Base-by-base conservation (phyloP, 495 filamentous ascomycete genomes). In the Thozetella sp. region DNA sequence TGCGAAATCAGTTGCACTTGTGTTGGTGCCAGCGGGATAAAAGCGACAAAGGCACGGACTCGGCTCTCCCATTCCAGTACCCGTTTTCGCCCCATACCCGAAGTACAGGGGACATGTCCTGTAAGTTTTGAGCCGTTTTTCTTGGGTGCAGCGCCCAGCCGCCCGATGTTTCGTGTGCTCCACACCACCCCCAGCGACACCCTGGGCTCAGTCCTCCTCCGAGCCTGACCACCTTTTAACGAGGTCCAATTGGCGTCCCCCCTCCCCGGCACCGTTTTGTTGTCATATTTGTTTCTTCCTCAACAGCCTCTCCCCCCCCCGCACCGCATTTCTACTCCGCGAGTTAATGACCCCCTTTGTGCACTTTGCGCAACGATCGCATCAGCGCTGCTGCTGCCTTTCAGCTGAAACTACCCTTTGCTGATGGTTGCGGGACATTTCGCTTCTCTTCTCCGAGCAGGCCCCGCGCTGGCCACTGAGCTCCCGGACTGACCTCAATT, bases 161-260 rank as follows among this genome's bases (percentile, higher is more conserved):
- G 43, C 43, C 43, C 43, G 43, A 48, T 48, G 43, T 48, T 48
- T 48, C 43, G 43, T 48, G 3, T 20, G 43, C 43, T 48, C 43
- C 43, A 48, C 43, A 11, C 43, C 10, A 10, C 43, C 43, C 12
- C 6, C 43, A 48, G 11, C 43, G n/a, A 48, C n/a, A 20, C 9
- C 43, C 43, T 48, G 43, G n/a, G 43, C 43, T 10, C 43, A 48
- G 43, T 9, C 43, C n/a, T 48, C n/a, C n/a, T n/a, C n/a, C n/a
- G n/a, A n/a, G n/a, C 43, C 43, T 48, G 43, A 20, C 43, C 30
- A 37, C 43, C n/a, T 48, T 20, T 48, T n/a, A 9, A 11, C 20
- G 43, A 4, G 3, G 3, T 20, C n/a, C 43, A 11, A 48, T 48
- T 20, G 9, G 3, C n/a, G 6, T 20, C n/a, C 43, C n/a, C 43